Evolutionary conservation across 495 filamentous ascomycete species (phyloP).

Genomic region (Talaromyces wortmannii): DNA sequence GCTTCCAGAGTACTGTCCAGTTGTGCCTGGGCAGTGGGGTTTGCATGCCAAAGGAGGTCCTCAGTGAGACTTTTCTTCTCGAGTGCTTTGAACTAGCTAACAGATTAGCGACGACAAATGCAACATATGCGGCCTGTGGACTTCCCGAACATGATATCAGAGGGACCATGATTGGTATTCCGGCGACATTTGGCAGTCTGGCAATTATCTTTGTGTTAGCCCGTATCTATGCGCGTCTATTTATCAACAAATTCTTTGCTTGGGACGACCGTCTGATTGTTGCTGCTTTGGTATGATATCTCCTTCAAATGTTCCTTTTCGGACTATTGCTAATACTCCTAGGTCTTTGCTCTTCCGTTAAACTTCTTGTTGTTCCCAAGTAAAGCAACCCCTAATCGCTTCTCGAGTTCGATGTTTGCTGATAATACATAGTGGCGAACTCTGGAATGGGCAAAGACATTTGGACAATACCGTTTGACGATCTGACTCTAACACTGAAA

Average conservation of each 20-base stretch:
- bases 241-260: constrained; percentile 12
- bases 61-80: background rate
- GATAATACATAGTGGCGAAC: constrained; percentile 7
- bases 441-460: constrained; percentile 29
- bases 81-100: background rate
- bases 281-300: constrained; percentile 7
- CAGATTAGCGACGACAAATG: constrained; percentile 12
- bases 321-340: background rate
- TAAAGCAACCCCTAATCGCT: constrained; percentile 8
- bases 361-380: constrained; percentile 15
- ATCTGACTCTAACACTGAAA: constrained; percentile 24
- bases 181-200: constrained; percentile 13
- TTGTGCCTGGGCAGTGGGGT: constrained; percentile 1
- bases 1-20: constrained; percentile 1
- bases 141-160: constrained; percentile 8
- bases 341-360: constrained; percentile 8
- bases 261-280: constrained; percentile 15
- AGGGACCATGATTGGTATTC: constrained; percentile 2
- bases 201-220: constrained; percentile 12
- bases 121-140: constrained; percentile 11
- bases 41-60: constrained; percentile 3
- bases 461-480: constrained; percentile 30
- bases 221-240: constrained; percentile 8
- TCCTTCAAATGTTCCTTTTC: background rate
- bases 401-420: background rate